Evolutionary conservation across 2,329 filamentous ascomycete species (phyloP).

Genomic region (Phialemoniopsis sp.): DNA sequence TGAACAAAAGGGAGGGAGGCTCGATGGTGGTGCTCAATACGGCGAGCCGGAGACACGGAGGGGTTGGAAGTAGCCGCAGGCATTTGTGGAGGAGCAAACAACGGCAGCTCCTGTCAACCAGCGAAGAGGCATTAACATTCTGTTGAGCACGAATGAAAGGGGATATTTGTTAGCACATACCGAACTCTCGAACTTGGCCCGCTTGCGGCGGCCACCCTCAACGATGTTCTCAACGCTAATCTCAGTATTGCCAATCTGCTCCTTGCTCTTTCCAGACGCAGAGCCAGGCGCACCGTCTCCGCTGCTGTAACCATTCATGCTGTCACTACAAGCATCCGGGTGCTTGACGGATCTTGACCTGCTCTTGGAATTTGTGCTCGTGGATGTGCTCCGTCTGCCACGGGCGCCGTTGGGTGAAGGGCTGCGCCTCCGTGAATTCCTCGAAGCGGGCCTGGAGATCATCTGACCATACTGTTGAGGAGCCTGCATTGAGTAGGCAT

Average conservation of each 20-base stretch:
- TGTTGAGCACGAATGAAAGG: slow-evolving; percentile 1
- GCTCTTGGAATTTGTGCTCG: slow-evolving; percentile 55
- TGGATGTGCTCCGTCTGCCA: slow-evolving; percentile 74
- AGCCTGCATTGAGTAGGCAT: slow-evolving; percentile 39
- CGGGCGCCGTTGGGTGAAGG: slow-evolving; percentile 66
- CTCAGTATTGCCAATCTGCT: slow-evolving; percentile 88
- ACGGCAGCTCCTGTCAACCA: slow-evolving; percentile 73
- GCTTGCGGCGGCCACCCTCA: slow-evolving; percentile 90
- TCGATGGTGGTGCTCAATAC: slow-evolving; percentile 63
- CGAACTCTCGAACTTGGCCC: slow-evolving; percentile 93
- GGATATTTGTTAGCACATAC: slow-evolving; percentile 55
- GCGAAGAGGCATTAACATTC: slow-evolving; percentile 12
- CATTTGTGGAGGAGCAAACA: slow-evolving; percentile 93
- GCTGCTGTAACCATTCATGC: slow-evolving; percentile 75
- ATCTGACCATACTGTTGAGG: slow-evolving; percentile 52
- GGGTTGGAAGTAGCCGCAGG: slow-evolving; percentile 93
- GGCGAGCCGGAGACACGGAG: slow-evolving; percentile 89
- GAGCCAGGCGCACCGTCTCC: slow-evolving; percentile 78
- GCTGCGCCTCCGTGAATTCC: slow-evolving; percentile 72
- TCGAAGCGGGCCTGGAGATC: slow-evolving; percentile 64
- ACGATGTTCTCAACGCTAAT: slow-evolving; percentile 99
- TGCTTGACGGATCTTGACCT: slow-evolving; percentile 69
- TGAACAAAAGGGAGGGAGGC: slow-evolving; percentile 71
- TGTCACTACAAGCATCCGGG: slow-evolving; percentile 63
- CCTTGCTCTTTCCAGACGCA: slow-evolving; percentile 72